Evolutionary conservation across 495 filamentous ascomycete species (phyloP), one percentile per base, ranked within the genome.

Genomic region (Xylaria scruposa): DNA sequence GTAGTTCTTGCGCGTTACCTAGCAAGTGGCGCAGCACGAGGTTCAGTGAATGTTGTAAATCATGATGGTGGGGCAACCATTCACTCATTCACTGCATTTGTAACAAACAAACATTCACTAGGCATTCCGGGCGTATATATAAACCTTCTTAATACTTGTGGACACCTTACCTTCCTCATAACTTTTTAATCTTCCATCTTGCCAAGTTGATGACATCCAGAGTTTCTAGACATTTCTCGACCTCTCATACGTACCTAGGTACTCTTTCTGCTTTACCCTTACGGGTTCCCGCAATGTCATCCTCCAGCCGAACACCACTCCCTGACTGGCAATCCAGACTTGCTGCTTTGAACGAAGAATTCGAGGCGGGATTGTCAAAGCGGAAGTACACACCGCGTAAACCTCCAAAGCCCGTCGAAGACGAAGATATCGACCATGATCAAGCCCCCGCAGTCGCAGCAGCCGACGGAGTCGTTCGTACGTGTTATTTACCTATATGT

Each of bases 381-480:
- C 17, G n/a, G 49, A 51, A 24, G 4, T 8, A 2, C n/a, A 1
- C 2, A 9, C n/a, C 2, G 10, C n/a, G 49, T 15, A 47, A 31
- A 26, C 40, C 26, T 10, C 58, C 3, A 24, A 4, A 17, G 3
- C 19, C 58, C 9, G 33, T 24, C 8, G 3, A 26, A 15, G 12
- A 24, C n/a, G 12, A 64, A 7, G 40, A 49, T 1, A 24, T 46
- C 15, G 61, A 64, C 9, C 61, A 26, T 24, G 19, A 13, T 3
- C 8, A 64, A 19, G 17, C 4, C 19, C 38, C 61, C 4, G 21
- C 2, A 2, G 5, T 33, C 15, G 7, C 15, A 47, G 26, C 24
- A 33, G 42, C 61, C 4, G 40, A 64, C 15, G 61, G 61, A 12
- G 42, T 64, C n/a, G n/a, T 46, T 24, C 36, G 61, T 64, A 47